Conservation (phyloP, 768 basidiomycete genomes). For the Kwoniella heveanensis region DNA sequence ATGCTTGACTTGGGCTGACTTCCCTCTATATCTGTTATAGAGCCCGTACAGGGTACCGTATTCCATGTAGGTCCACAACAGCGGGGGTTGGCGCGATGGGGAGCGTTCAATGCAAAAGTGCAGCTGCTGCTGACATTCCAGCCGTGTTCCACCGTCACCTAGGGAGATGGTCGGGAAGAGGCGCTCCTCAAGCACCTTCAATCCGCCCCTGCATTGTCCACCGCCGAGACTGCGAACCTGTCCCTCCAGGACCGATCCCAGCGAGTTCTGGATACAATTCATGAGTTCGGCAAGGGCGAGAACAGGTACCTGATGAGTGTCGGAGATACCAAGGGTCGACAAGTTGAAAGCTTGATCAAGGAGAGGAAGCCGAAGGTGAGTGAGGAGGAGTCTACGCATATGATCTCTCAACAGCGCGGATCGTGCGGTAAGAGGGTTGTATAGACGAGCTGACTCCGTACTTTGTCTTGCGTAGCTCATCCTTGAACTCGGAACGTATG, state of each 20-base stretch:
- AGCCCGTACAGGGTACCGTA: constrained; percentile 53
- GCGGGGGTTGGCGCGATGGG: too few relatives aligned
- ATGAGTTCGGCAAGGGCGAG: constrained; percentile 52
- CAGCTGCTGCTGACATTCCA: too few relatives aligned
- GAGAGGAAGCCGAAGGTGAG: constrained; percentile 48
- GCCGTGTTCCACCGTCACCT: too few relatives aligned
- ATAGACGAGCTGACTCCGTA: too few relatives aligned
- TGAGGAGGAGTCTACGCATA: too few relatives aligned
- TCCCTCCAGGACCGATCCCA: constrained; percentile 37
- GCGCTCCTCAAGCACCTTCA: constrained; percentile 46
- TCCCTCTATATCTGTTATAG: constrained; percentile 23
- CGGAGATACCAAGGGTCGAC: constrained; percentile 51
- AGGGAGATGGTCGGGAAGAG: constrained; percentile 52
- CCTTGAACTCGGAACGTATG: constrained; percentile 52
- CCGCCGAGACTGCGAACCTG: constrained; percentile 20
- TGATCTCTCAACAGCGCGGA: too few relatives aligned
- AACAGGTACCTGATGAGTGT: constrained; percentile 55
- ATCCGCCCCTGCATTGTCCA: constrained; percentile 29
- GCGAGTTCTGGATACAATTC: constrained; percentile 51
- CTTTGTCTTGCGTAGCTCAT: constrained; percentile 34
- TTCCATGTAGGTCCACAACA: constrained; percentile 45
- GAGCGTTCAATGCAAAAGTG: too few relatives aligned
- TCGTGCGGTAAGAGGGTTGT: too few relatives aligned
- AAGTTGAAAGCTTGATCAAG: constrained; percentile 46
- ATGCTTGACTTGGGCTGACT: too few relatives aligned